These are phyloP conservation scores for Septoria linicola DNA, from an alignment of 2,329 filamentous ascomycete species.

Conservation along the genomic window DNA sequence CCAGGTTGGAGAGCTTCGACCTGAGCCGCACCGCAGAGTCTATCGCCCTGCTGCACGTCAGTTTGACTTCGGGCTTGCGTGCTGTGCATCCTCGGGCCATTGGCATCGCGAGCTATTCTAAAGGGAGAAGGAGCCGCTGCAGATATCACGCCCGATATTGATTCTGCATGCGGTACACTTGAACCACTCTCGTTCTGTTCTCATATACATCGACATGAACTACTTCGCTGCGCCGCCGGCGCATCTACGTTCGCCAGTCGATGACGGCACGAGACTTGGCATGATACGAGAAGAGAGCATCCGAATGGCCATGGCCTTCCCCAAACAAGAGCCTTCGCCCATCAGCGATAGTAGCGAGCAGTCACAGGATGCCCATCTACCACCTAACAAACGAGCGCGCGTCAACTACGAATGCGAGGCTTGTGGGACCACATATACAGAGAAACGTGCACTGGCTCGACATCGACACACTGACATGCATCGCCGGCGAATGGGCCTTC, in stretches of 20 bases:
- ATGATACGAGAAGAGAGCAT: constrained; percentile 16
- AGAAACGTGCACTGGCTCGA: constrained; percentile 31
- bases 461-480: constrained; percentile 32
- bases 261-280: constrained; percentile 11
- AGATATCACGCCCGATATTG: constrained; percentile 10
- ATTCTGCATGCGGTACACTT: constrained; percentile 10
- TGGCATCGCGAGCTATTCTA: background rate
- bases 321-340: constrained; percentile 12
- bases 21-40: background rate
- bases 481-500: constrained; percentile 27
- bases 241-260: constrained; percentile 10
- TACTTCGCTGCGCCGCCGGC: constrained; percentile 12
- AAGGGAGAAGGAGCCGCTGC: constrained; percentile 5
- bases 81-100: constrained; percentile 6
- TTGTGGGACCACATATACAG: constrained; percentile 28
- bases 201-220: constrained; percentile 9
- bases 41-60: constrained; percentile 16
- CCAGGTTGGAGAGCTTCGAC: background rate
- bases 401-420: constrained; percentile 19
- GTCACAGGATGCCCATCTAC: constrained; percentile 13
- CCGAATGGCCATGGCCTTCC: constrained; percentile 2
- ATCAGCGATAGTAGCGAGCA: constrained; percentile 15
- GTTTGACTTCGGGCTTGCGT: constrained; percentile 14
- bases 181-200: background rate
- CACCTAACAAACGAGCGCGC: constrained; percentile 17